Conservation (phyloP, 306 rosid species). For the Vigna radiata region DNA sequence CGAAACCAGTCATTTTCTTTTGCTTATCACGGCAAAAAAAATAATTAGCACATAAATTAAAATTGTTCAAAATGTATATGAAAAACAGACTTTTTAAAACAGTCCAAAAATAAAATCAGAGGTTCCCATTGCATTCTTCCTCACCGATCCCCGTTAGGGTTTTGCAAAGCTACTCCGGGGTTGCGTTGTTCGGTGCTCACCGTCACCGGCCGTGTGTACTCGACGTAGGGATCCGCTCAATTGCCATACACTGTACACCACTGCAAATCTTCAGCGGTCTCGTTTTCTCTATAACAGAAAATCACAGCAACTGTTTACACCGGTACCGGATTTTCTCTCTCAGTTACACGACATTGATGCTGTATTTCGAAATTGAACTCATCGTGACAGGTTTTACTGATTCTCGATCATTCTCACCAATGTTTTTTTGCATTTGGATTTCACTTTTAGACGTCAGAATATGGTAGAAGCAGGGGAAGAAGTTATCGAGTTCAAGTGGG, state of each 20-base stretch:
- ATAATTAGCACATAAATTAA: too few relatives aligned
- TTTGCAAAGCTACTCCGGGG: neutral
- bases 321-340: neutral
- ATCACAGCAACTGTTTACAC: neutral
- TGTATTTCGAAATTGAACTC: constrained; percentile 4
- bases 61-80: too few relatives aligned
- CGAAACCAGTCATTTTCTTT: too few relatives aligned
- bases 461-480: constrained; percentile 53
- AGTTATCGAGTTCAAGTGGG: constrained; percentile 72
- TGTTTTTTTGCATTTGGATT: constrained; percentile 1
- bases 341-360: neutral
- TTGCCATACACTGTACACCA: neutral
- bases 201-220: neutral
- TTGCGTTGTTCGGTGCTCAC: neutral
- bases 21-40: too few relatives aligned
- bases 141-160: constrained; percentile 29
- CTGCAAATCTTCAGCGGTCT: neutral
- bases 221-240: neutral
- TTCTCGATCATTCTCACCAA: neutral
- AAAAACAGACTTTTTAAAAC: too few relatives aligned
- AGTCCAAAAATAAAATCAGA: too few relatives aligned
- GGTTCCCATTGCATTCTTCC: neutral
- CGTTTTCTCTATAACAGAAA: neutral
- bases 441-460: constrained; percentile 26
- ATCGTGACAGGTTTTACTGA: neutral